These are phyloP conservation scores for Ceratobasidium papillatum DNA, from an alignment of 1,284 basidiomycete species.

Conservation along the genomic window DNA sequence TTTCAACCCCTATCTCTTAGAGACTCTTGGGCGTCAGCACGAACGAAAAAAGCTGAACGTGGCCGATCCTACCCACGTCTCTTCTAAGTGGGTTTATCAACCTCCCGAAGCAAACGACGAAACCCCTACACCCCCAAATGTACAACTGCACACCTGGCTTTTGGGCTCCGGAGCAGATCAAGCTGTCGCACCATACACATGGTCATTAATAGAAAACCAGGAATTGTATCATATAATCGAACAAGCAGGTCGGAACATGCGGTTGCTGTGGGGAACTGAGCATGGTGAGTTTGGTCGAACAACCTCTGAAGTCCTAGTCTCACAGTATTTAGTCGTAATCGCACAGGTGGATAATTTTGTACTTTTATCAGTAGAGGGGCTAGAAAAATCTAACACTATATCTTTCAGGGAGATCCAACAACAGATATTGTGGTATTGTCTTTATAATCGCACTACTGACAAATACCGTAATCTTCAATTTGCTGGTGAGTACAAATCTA, in stretches of 20 bases:
- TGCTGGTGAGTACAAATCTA: no score
- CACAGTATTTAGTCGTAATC: not conserved
- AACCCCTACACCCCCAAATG: not conserved
- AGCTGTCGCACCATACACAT: slow-evolving; percentile 4
- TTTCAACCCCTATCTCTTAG: slow-evolving; percentile 1
- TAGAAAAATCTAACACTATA: not conserved
- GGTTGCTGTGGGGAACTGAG: not conserved
- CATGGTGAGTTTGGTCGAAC: not conserved
- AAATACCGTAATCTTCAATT: no score
- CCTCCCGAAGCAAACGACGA: slow-evolving; percentile 2
- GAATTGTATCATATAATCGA: not conserved
- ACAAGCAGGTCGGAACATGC: not conserved
- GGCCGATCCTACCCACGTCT: not conserved
- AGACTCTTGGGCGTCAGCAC: not conserved
- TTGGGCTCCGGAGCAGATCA: not conserved
- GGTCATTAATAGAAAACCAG: not conserved
- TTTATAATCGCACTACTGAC: not conserved
- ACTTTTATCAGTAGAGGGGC: not conserved
- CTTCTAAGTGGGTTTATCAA: not conserved
- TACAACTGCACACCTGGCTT: not conserved
- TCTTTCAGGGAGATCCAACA: not conserved
- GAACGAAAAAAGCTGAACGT: not conserved
- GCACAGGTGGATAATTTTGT: not conserved
- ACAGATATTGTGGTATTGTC: not conserved
- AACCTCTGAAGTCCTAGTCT: not conserved